Base-by-base conservation (phyloP, 495 filamentous ascomycete species). In the Annulohypoxylon moriforme region DNA sequence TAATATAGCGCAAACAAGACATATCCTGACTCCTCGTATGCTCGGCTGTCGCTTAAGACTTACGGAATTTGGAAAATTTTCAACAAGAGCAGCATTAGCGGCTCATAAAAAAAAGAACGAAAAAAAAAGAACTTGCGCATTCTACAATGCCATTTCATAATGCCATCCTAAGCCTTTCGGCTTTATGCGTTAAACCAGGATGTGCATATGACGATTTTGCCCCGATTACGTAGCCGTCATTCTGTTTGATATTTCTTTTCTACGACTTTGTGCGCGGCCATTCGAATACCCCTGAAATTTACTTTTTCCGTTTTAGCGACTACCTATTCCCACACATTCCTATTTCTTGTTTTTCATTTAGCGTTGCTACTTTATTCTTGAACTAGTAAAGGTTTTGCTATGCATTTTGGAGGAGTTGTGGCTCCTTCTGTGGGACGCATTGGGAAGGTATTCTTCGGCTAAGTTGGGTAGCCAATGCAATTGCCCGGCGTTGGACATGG, bases 381-480 rank as follows among this genome's bases (percentile, higher is more conserved):
- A 27, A 29, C 47, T 36, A 59, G 60, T 60, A 34, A 44, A n/a
- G 11, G 4, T 22, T 52, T 67, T 57, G 20, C 18, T 46, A 47
- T 25, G 44, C 62, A 59, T 72, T 50, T 27, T 56, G 46, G 27
- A 24, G 64, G 46, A 47, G 33, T 70, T 64, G 34, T 47, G 20
- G 11, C 16, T 40, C 20, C 10, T 46, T 60, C 18, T 56, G 10
- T 60, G 34, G 25, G 44, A 31, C 38, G 56, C 61, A 61, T 68
- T 25, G 57, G 63, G 58, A 29, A 59, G 64, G 27, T 53, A 58
- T 64, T 67, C 14, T 66, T 56, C 31, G 53, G 69, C 38, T 60
- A 60, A 44, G 69, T 46, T 64, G 49, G 53, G 44, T 60, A 52
- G 53, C 52, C 46, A 64, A 16, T 64, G 69, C 69, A 72, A 72